These are phyloP conservation scores for Podila verticillata DNA, from an alignment of 192 early-diverging fungal genomes.

Conservation along the genomic window DNA sequence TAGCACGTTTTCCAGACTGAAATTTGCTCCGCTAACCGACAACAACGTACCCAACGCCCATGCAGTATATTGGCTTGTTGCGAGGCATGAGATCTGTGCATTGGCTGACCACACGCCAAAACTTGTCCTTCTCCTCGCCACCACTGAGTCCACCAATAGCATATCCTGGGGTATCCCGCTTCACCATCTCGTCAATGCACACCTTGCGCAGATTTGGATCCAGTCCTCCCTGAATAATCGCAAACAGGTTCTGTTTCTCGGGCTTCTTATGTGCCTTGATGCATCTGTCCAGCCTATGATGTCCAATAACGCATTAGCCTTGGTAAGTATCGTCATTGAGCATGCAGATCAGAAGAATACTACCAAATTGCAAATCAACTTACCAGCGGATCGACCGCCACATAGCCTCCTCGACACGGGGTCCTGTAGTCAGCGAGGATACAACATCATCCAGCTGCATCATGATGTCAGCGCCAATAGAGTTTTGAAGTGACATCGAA, in stretches of 20 bases:
- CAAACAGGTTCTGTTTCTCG: slow-evolving; percentile 83
- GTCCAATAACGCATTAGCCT: too few relatives aligned
- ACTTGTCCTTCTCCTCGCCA: slow-evolving; percentile 86
- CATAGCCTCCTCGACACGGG: slow-evolving; percentile 91
- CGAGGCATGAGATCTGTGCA: slow-evolving; percentile 85
- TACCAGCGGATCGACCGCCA: slow-evolving; percentile 86
- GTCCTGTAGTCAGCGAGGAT: slow-evolving; percentile 81
- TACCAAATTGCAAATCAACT: not conserved
- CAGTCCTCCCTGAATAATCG: slow-evolving; percentile 90
- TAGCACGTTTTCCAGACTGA: not conserved
- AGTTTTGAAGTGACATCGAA: slow-evolving; percentile 87
- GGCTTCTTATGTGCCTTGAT: slow-evolving; percentile 78
- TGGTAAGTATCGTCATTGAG: not conserved
- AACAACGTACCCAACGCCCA: slow-evolving; percentile 79
- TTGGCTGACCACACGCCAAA: slow-evolving; percentile 83
- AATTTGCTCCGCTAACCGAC: not conserved
- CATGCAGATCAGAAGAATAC: not conserved
- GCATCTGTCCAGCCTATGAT: slow-evolving; percentile 73
- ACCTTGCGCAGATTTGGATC: slow-evolving; percentile 71
- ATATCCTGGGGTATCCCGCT: slow-evolving; percentile 84
- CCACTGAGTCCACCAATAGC: slow-evolving; percentile 89
- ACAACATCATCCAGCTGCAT: slow-evolving; percentile 95
- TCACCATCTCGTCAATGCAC: slow-evolving; percentile 84
- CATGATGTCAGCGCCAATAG: slow-evolving; percentile 89
- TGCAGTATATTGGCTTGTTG: slow-evolving; percentile 90